These are phyloP conservation scores for Taphrina flavorubra DNA, from an alignment of 1,139 yeast genomes.

Conservation along the genomic window DNA sequence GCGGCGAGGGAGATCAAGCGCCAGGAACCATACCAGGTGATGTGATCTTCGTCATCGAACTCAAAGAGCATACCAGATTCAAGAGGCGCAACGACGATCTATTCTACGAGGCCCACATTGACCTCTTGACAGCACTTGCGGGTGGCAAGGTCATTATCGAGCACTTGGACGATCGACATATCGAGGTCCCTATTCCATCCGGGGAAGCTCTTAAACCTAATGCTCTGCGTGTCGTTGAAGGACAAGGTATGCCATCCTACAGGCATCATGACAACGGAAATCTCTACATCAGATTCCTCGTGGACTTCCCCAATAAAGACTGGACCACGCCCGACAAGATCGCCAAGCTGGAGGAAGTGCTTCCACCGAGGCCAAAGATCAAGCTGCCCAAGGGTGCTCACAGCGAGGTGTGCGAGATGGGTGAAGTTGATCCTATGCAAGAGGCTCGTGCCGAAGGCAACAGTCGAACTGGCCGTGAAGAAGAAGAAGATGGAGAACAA, in stretches of 20 bases:
- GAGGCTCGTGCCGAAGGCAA: conserved; percentile 54
- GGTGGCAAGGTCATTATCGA: conserved; percentile 90
- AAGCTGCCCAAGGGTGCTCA: conserved; percentile 53
- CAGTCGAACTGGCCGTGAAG: conserved; percentile 55
- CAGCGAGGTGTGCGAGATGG: conserved; percentile 81
- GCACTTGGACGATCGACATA: conserved; percentile 81
- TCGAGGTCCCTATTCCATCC: conserved; percentile 79
- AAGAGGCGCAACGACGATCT: conserved; percentile 91
- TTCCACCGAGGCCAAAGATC: conserved; percentile 54
- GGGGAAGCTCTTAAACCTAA: conserved; percentile 95
- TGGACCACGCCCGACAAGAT: conserved; percentile 54
- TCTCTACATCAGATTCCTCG: conserved; percentile 59
- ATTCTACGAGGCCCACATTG: conserved; percentile 82
- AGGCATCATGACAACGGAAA: conserved; percentile 58
- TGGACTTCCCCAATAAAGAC: conserved; percentile 58
- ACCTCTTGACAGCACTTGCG: conserved; percentile 89
- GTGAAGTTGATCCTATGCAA: conserved; percentile 64
- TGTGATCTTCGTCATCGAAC: conserved; percentile 87
- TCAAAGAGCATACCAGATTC: conserved; percentile 80
- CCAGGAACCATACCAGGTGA: conserved; percentile 97
- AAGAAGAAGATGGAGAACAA: conserved; percentile 64
- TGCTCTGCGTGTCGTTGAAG: conserved; percentile 76
- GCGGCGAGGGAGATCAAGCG: conserved; percentile 97
- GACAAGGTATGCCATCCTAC: conserved; percentile 93
- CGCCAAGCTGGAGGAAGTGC: conserved; percentile 53